A percentile compares a stretch with the other conserved stretches of the same genome.
Conservation (phyloP, 345 rosid species). For the Eucalyptus pauciflora region DNA sequence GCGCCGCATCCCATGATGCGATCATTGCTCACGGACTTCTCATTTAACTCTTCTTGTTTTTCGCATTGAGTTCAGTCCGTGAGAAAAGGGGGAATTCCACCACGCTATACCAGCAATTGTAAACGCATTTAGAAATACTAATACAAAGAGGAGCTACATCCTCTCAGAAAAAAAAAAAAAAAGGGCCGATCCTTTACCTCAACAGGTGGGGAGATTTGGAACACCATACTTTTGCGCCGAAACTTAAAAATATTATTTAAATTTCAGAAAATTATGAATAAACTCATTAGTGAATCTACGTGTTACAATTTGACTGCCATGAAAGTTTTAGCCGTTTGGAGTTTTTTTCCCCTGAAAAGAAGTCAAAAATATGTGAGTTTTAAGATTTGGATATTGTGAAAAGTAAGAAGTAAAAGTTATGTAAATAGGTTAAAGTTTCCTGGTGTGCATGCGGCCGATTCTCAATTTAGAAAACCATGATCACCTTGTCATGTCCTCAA, state of each 20-base stretch:
- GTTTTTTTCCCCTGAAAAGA: rapidly evolving
- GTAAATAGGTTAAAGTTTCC: rapidly evolving
- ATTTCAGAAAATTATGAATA: neutral
- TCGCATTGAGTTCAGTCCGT: neutral
- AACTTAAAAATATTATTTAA: neutral
- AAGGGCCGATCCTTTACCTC: neutral
- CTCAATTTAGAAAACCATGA: neutral
- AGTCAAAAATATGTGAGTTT: neutral
- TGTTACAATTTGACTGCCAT: neutral
- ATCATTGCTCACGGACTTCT: neutral
- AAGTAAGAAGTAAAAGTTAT: neutral
- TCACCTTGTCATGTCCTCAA: neutral
- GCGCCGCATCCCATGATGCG: neutral
- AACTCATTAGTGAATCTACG: neutral
- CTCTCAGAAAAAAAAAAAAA: neutral
- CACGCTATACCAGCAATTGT: neutral
- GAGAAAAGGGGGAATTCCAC: neutral
- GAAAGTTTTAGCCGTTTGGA: neutral
- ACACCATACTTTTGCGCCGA: neutral
- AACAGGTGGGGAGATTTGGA: neutral
- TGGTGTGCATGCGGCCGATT: neutral
- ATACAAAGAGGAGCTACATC: neutral
- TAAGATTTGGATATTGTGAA: neutral
- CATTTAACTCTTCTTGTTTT: neutral
- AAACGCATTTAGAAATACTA: neutral